Evolutionary conservation across 345 rosid genomes (phyloP), one percentile per base, ranked within the genome.

Genomic region (Rhizophora mangle): DNA sequence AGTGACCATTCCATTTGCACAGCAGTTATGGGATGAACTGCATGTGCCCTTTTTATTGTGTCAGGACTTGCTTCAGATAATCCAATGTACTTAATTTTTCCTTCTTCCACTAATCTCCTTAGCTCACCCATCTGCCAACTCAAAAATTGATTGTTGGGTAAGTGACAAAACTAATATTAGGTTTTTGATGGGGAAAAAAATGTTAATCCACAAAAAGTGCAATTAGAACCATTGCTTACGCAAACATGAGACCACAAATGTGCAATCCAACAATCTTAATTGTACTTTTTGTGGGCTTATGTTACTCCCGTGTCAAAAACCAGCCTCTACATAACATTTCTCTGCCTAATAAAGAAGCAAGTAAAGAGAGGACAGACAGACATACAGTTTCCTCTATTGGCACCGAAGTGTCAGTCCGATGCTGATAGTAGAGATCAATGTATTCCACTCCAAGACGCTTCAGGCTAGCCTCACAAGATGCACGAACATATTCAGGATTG

Each of bases 21-120:
- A 15, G 86, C 84, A 22, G 85, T 74, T 22, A 81, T 71, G 20
- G 85, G 85, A 78, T 81, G 87, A 76, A 83, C 78, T 6, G 80
- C 81, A 69, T 79, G 84, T 5, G 84, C 86, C 59, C 85, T 81
- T 56, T 70, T 79, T 32, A 77, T 65, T 7, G 85, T 81, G 60
- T 81, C 84, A 0, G 72, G 71, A 72, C 83, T 75, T 1, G 89
- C 80, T 73, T 85, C 89, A 36, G 82, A 82, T 59, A 85, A 62
- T n/a, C 86, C 89, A 24, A 77, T 68, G 18, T 78, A 75, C 71
- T 80, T 85, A 4, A 81, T 73, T 70, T 85, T 77, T 54, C 84
- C 84, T 59, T 83, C 86, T 67, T 79, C 78, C 36, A 77, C 80
- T 5, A 77, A 59, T 62, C 75, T 74, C 75, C 82, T 81, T 16